Evolutionary conservation across 2,329 filamentous ascomycete species (phyloP).

Genomic region (Monosporascus sp.): DNA sequence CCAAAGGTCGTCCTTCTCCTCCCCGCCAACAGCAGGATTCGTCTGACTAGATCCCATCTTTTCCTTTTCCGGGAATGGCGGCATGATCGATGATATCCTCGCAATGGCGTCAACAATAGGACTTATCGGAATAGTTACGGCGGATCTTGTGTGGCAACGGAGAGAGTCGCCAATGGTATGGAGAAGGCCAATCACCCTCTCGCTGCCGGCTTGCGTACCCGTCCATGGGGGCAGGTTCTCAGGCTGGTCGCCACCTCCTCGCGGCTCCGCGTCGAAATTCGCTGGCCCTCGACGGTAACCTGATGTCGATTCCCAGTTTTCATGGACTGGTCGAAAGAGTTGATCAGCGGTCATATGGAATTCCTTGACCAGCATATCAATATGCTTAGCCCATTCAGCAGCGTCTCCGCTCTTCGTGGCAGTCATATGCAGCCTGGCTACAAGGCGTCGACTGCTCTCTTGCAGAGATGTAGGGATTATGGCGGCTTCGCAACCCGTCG

Average conservation of each 20-base stretch:
- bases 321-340: conserved; percentile 72
- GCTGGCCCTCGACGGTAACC: conserved; percentile 41
- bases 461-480: conserved; percentile 49
- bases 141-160: conserved; percentile 55
- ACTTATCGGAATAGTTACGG: conserved; percentile 64
- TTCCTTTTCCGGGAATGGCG: conserved; percentile 40
- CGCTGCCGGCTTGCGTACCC: conserved; percentile 68
- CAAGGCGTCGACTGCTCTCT: conserved; percentile 57
- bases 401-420: conserved; percentile 72
- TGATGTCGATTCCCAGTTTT: conserved; percentile 72
- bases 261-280: conserved; percentile 41
- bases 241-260: conserved; percentile 38
- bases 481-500: conserved; percentile 50
- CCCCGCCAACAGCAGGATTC: conserved; percentile 68
- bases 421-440: conserved; percentile 71
- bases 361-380: conserved; percentile 57
- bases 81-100: conserved; percentile 64
- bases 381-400: conserved; percentile 71
- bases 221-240: conserved; percentile 64
- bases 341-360: conserved; percentile 70
- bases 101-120: conserved; percentile 63
- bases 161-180: conserved; percentile 61
- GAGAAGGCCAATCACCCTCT: conserved; percentile 64
- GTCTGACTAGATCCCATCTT: conserved; percentile 51
- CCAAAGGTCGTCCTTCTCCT: conserved; percentile 80